Conservation (phyloP, 2,329 filamentous ascomycete species). For the Sphaerulina populicola region DNA sequence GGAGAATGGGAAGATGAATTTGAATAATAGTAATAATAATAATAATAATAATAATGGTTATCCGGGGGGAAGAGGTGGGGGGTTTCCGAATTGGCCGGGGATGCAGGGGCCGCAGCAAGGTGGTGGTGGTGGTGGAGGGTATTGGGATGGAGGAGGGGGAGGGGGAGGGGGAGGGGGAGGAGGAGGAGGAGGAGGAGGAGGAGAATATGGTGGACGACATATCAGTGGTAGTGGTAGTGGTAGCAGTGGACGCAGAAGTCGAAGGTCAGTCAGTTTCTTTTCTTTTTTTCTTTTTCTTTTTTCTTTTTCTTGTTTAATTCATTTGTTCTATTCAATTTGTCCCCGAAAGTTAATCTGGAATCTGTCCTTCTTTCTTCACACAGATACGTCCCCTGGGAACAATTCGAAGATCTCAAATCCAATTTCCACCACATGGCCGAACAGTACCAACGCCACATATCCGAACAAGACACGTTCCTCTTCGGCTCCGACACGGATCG, state of each 20-base stretch:
- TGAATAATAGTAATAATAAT: background rate
- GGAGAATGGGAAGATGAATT: slow-evolving; percentile 12
- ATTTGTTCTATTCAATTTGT: too few species aligned
- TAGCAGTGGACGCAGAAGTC: slow-evolving; percentile 1
- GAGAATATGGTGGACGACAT: background rate
- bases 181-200: background rate
- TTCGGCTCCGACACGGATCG: slow-evolving; percentile 23
- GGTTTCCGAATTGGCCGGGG: slow-evolving; percentile 4
- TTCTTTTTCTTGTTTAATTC: too few species aligned
- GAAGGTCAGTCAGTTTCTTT: too few species aligned
- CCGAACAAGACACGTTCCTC: slow-evolving; percentile 18
- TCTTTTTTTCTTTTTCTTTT: too few species aligned
- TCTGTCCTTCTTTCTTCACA: too few species aligned
- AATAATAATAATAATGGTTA: background rate
- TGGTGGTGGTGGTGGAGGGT: slow-evolving; percentile 5
- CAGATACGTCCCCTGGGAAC: slow-evolving; percentile 7
- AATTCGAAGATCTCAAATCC: slow-evolving; percentile 7
- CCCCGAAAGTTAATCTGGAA: too few species aligned
- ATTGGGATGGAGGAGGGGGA: slow-evolving; percentile 6
- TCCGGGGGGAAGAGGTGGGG: background rate
- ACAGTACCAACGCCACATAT: slow-evolving; percentile 18
- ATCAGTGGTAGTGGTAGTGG: background rate
- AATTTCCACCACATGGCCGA: slow-evolving; percentile 18
- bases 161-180: background rate
- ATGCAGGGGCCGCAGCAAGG: background rate